A percentile compares a stretch with the other conserved stretches of the same genome.
Evolutionary conservation across 1,284 basidiomycete genomes (phyloP).

Genomic region (Xerocomus nothofagi): DNA sequence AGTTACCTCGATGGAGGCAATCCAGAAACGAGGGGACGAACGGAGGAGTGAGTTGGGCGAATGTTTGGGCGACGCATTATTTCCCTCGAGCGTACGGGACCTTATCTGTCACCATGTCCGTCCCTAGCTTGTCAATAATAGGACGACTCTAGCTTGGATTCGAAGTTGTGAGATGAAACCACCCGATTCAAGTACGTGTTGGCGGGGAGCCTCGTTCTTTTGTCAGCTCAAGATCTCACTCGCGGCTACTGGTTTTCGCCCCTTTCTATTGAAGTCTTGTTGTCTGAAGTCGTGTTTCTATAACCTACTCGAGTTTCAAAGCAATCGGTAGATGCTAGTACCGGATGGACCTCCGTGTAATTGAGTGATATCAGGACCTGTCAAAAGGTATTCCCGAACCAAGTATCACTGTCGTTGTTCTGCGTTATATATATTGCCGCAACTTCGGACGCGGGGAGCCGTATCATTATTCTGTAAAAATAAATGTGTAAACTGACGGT

Average conservation of each 20-base stretch:
- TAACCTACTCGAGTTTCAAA: too few relatives aligned
- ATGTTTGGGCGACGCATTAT: constrained; percentile 24
- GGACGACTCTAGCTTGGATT: not conserved
- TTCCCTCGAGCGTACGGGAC: constrained; percentile 36
- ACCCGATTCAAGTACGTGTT: not conserved
- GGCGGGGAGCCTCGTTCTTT: not conserved
- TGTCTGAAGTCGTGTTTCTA: not conserved
- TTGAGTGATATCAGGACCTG: too few relatives aligned
- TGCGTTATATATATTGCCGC: not conserved
- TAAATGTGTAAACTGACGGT: not conserved
- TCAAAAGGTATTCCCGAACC: too few relatives aligned
- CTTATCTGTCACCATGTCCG: constrained; percentile 35
- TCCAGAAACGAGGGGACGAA: constrained; percentile 42
- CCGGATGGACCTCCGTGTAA: too few relatives aligned
- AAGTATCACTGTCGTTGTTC: too few relatives aligned
- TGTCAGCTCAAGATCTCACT: not conserved
- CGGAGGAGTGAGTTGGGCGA: constrained; percentile 27
- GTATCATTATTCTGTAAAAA: not conserved
- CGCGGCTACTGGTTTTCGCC: not conserved
- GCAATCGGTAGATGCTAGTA: not conserved
- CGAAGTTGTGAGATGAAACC: not conserved
- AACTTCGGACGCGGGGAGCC: not conserved
- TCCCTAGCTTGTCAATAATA: constrained; percentile 11
- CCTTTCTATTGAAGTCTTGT: not conserved
- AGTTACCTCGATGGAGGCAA: constrained; percentile 45